Evolutionary conservation across 2,329 filamentous ascomycete genomes (phyloP).

Genomic region (Bipolaris victoriae): DNA sequence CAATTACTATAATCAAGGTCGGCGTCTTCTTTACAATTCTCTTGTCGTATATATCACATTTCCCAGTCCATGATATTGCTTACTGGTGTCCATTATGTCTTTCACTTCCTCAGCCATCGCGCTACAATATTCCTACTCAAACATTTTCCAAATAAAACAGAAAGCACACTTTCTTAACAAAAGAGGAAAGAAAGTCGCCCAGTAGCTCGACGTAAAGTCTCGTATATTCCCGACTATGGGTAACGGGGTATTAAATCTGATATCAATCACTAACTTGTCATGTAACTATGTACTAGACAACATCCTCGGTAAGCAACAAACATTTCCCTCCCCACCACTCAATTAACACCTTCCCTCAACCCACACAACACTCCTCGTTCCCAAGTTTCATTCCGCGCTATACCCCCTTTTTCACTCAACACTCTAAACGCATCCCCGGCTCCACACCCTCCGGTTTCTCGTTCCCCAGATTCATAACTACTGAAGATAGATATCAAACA

Average conservation of each 20-base stretch:
- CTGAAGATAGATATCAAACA: no score
- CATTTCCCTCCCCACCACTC: background rate
- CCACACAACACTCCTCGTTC: background rate
- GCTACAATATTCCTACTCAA: slow-evolving; percentile 20
- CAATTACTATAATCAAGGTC: no score
- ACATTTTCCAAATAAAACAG: background rate
- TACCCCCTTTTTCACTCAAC: no score
- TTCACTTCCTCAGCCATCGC: slow-evolving; percentile 36
- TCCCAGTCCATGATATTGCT: background rate
- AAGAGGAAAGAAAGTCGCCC: background rate
- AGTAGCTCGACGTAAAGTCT: background rate
- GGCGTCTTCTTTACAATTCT: slow-evolving; percentile 38
- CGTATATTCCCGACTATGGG: background rate
- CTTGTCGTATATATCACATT: background rate
- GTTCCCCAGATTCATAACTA: background rate
- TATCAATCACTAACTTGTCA: background rate
- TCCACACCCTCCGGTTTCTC: background rate
- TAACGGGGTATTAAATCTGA: background rate
- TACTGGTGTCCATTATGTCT: slow-evolving; percentile 16
- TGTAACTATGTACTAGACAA: background rate
- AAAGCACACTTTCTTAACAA: background rate
- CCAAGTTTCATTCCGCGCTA: background rate
- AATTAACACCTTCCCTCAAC: background rate
- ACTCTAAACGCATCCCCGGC: no score
- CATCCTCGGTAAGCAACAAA: background rate